Evolutionary conservation across 1,284 basidiomycete species (phyloP), one percentile per base, ranked within the genome.

Genomic region (Ganoderma sp.): DNA sequence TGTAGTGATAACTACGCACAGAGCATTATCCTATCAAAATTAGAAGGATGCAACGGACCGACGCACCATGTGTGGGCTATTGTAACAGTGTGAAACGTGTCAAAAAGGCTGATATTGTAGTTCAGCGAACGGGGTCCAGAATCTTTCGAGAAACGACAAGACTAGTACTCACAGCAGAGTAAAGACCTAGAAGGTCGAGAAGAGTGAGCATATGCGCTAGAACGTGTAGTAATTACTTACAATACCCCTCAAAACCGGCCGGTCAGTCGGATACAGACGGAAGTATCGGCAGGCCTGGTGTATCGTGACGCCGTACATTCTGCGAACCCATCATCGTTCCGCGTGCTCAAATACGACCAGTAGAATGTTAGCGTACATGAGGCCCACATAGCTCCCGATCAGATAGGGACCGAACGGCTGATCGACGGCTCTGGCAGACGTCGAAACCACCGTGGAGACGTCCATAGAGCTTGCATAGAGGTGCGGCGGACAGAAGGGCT

Each of bases 211-310:
- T 22, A 14, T 14, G 48, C 3, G 28, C 17, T 56, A 10, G 32
- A 25, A 22, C 52, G 19, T 28, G 10, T 2, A 14, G 19, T 7
- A 2, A 56, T 28, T 34, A 56, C 52, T 17, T 56, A 56, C 52
- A 7, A 56, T 56, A 6, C 15, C 52, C 52, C 32, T 56, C 28
- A 56, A 56, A 56, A 56, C 52, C 52, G 17, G 52, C 19, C 52
- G 52, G 32, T 56, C 52, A 3, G 52, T 34, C 28, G 52, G 52
- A 56, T 56, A 56, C 28, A 56, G 14, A 32, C 32, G 28, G 28
- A 56, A 56, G 52, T 56, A 56, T 17, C 52, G 52, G 19, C 32
- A 56, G 52, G 52, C 52, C 28, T 56, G 52, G 52, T 56, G 52
- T 17, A 56, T 6, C 28, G 52, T 56, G 52, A 34, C 32, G 17